These are phyloP conservation scores for Boletus smithii DNA, from an alignment of 1,284 basidiomycete species.

Conservation along the genomic window DNA sequence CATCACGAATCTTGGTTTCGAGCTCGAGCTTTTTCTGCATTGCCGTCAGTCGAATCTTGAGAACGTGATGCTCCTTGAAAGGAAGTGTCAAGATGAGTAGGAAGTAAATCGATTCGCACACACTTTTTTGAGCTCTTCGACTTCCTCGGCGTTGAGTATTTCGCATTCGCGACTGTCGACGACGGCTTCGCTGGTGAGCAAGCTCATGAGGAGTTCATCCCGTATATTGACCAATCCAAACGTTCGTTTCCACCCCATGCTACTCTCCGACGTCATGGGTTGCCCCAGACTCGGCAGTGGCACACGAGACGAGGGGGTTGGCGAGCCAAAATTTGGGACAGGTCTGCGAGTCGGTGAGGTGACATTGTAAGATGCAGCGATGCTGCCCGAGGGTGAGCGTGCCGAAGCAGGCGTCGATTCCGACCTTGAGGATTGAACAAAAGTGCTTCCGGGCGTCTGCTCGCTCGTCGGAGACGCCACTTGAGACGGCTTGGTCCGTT, in stretches of 20 bases:
- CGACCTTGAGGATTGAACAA: no score
- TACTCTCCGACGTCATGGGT: no score
- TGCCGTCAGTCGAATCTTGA: slow-evolving; percentile 59
- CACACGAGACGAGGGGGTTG: slow-evolving; percentile 42
- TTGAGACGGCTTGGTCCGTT: slow-evolving; percentile 39
- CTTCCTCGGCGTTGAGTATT: slow-evolving; percentile 78
- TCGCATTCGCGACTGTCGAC: slow-evolving; percentile 75
- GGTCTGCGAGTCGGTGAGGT: slow-evolving; percentile 32
- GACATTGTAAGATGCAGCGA: slow-evolving; percentile 28
- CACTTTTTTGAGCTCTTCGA: slow-evolving; percentile 90
- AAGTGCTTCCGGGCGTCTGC: no score
- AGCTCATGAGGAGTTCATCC: slow-evolving; percentile 78
- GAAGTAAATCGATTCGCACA: slow-evolving; percentile 8
- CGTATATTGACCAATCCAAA: slow-evolving; percentile 49
- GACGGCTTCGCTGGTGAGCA: slow-evolving; percentile 84
- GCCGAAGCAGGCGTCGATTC: no score
- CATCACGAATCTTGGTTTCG: slow-evolving; percentile 80
- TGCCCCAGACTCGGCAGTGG: no score
- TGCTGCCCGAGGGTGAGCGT: no score
- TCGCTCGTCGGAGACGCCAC: no score
- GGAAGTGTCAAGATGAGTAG: slow-evolving; percentile 1
- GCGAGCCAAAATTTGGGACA: slow-evolving; percentile 32
- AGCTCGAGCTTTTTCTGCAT: slow-evolving; percentile 66
- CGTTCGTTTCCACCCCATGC: slow-evolving; percentile 41
- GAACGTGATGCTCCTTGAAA: slow-evolving; percentile 63